phyloP scores from a whole-genome alignment of 805 yeast genomes.

The Sporopachydermia quercuum region DNA sequence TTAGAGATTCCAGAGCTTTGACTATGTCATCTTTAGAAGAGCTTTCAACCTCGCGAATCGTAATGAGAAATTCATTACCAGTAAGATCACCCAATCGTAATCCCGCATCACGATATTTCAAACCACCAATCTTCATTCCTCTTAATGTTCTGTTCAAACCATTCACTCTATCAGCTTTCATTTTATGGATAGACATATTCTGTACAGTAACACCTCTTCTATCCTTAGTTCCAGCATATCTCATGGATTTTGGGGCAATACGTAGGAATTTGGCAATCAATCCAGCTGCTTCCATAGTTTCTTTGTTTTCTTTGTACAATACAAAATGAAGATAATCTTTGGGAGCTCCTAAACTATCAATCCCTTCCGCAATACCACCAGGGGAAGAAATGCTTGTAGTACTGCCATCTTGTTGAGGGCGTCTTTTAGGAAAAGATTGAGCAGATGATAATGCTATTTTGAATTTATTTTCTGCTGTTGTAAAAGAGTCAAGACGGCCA shows the following conservation, averaged over 20 bases:
- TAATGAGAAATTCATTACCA: conserved; percentile 83
- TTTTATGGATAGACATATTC: conserved; percentile 49
- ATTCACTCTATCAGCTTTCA: conserved; percentile 60
- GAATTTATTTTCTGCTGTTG: conserved; percentile 54
- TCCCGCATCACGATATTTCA: conserved; percentile 44
- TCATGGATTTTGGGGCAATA: conserved; percentile 52
- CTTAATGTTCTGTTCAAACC: conserved; percentile 61
- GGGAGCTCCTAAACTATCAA: conserved; percentile 61
- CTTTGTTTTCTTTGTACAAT: conserved; percentile 87
- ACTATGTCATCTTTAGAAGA: conserved; percentile 22
- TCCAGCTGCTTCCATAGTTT: conserved; percentile 89
- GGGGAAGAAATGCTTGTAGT: conserved; percentile 11
- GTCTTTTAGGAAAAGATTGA: not conserved
- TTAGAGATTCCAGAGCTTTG: conserved; percentile 41
- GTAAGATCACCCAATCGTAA: conserved; percentile 67
- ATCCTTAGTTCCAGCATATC: conserved; percentile 94
- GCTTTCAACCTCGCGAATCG: conserved; percentile 56
- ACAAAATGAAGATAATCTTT: conserved; percentile 61
- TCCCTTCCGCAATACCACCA: conserved; percentile 36
- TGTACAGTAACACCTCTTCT: conserved; percentile 94
- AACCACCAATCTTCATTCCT: conserved; percentile 73
- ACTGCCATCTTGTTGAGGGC: not conserved
- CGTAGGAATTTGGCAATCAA: conserved; percentile 58
- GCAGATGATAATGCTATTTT: conserved; percentile 40
- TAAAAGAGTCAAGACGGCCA: conserved; percentile 63